Percentiles rank a stretch among this genome's conserved stretches.
phyloP scores from a whole-genome alignment of 805 yeast genomes.

The Pichia californica region DNA sequence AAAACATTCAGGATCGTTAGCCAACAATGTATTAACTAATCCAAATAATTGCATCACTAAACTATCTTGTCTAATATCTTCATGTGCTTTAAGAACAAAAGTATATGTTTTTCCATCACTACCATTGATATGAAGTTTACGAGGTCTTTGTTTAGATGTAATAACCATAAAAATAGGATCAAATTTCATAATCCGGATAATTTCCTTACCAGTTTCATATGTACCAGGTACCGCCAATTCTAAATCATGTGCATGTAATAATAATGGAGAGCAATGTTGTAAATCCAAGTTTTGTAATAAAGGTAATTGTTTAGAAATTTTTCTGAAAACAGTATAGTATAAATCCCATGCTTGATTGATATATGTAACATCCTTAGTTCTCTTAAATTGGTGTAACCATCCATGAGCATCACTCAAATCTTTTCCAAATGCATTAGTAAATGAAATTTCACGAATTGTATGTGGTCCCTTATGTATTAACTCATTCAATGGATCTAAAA shows the following conservation, averaged over 20 bases:
- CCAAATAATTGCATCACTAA: constrained; percentile 98
- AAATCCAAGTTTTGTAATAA: constrained; percentile 80
- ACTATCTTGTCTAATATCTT: constrained; percentile 95
- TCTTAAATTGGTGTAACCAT: constrained; percentile 82
- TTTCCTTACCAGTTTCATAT: constrained; percentile 76
- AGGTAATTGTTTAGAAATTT: constrained; percentile 83
- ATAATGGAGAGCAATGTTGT: constrained; percentile 89
- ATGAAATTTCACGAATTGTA: constrained; percentile 87
- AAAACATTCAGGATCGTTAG: constrained; percentile 91
- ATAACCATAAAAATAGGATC: constrained; percentile 83
- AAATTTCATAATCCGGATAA: constrained; percentile 64
- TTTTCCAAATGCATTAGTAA: constrained; percentile 88
- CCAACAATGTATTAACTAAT: constrained; percentile 80
- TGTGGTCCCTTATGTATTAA: constrained; percentile 84
- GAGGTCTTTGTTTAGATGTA: constrained; percentile 93
- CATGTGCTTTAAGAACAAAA: constrained; percentile 87
- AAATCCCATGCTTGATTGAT: constrained; percentile 98
- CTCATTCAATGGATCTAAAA: constrained; percentile 81
- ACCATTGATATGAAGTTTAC: constrained; percentile 73
- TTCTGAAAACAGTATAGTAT: constrained; percentile 86
- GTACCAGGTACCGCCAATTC: constrained; percentile 94
- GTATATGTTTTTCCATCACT: constrained; percentile 89
- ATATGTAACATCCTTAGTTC: constrained; percentile 80
- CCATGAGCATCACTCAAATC: constrained; percentile 90
- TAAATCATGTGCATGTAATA: constrained; percentile 69